Percentiles rank a stretch among this genome's conserved stretches.
phyloP scores from a whole-genome alignment of 768 basidiomycete genomes.

The Tricholoma hemisulphureum region DNA sequence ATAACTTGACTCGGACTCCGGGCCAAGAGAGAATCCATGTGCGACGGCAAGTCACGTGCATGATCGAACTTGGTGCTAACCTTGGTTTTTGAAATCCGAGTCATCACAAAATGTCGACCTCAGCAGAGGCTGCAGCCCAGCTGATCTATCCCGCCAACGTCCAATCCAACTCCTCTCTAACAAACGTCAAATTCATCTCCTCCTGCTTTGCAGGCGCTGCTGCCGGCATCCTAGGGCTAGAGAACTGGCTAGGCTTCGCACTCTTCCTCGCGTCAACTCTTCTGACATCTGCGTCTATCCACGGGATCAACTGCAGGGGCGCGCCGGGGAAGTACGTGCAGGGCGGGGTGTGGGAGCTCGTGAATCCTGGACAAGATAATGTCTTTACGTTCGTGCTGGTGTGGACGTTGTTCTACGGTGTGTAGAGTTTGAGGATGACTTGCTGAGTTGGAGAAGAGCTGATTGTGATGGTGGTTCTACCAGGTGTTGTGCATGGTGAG shows the following conservation, averaged over 20 bases:
- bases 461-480: neutral
- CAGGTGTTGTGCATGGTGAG: slow-evolving; percentile 53
- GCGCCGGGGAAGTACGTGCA: slow-evolving; percentile 60
- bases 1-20: too few relatives aligned
- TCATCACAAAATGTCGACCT: slow-evolving; percentile 54
- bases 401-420: slow-evolving; percentile 94
- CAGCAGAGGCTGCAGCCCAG: slow-evolving; percentile 52
- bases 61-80: too few relatives aligned
- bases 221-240: slow-evolving; percentile 85
- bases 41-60: too few relatives aligned
- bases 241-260: slow-evolving; percentile 80
- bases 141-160: slow-evolving; percentile 69
- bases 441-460: neutral
- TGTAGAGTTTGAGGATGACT: slow-evolving; percentile 21
- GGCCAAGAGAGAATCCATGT: too few relatives aligned
- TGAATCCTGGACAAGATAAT: slow-evolving; percentile 88
- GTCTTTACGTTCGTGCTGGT: slow-evolving; percentile 87
- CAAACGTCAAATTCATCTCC: slow-evolving; percentile 75
- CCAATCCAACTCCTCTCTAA: slow-evolving; percentile 56
- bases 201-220: slow-evolving; percentile 84
- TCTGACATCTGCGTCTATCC: slow-evolving; percentile 63
- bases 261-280: slow-evolving; percentile 71
- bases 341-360: slow-evolving; percentile 63
- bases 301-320: slow-evolving; percentile 68
- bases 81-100: too few relatives aligned